Conservation (phyloP, 305 asterid species). For the Fraxinus platypoda region DNA sequence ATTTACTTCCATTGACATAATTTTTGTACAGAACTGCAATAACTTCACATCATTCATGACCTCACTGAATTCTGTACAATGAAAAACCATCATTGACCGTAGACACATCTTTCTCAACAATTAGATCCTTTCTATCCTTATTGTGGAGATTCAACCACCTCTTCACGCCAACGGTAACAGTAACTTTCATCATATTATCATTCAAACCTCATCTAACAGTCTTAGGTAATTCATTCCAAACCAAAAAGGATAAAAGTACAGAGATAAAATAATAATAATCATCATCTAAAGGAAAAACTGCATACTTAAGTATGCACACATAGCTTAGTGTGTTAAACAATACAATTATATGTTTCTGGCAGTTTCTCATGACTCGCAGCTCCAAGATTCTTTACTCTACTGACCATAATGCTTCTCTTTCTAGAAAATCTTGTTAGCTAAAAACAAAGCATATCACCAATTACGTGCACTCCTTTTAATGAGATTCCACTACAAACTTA, state of each 20-base stretch:
- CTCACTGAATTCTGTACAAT: neutral
- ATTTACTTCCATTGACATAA: neutral
- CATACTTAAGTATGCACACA: neutral
- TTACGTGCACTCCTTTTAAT: neutral
- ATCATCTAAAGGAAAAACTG: too few relatives aligned
- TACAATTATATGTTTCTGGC: neutral
- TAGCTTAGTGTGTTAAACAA: neutral
- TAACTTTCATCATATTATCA: neutral
- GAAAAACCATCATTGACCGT: neutral
- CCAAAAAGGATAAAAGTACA: neutral
- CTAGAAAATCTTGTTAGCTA: neutral
- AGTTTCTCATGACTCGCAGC: neutral
- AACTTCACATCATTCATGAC: neutral
- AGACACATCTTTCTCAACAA: neutral
- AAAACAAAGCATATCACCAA: neutral
- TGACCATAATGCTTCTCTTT: neutral
- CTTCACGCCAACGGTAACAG: neutral
- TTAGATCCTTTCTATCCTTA: neutral
- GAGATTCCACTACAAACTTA: neutral
- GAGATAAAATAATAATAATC: too few relatives aligned
- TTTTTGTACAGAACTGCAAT: neutral
- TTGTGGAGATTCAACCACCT: neutral
- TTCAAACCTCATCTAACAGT: neutral
- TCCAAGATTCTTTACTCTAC: neutral
- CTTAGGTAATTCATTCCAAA: neutral